Base-by-base conservation (phyloP, 2,329 filamentous ascomycete species). In the Fusarium keratoplasticum region DNA sequence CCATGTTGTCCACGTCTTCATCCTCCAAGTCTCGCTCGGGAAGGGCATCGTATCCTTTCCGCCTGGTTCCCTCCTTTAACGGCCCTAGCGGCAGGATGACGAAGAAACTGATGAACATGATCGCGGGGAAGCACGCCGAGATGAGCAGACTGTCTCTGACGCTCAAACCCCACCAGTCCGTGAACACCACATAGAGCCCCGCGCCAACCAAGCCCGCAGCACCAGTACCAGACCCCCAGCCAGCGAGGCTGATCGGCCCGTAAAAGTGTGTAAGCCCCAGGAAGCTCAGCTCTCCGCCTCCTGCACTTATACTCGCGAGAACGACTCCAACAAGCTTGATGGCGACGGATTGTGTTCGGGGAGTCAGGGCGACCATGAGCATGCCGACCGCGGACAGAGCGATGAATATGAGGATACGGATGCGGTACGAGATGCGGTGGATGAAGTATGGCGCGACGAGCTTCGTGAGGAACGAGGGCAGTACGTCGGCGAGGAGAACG, bases 391-490 rank as follows among this genome's bases (percentile, higher is more conserved):
- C 89, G 1, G 95, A 97, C 3, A 97, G 85, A 2, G 86, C 86
- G 70, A 93, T 94, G 81, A 98, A 94, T 60, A 92, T 82, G 54
- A 94, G 79, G 66, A 98, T 90, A 10, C 96, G 94, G 4, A 91
- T 78, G 25, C 88, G 86, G 83, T 98, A 98, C 0, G 96, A 93
- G 10, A 98, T 89, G 66, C 89, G 87, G 81, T 98, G 95, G 80
- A 98, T 98, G 78, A 97, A 96, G 87, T 98, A 98, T 1, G 96
- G 96, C 0, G 94, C 95, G 78, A 95, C 86, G 58, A 98, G 89
- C 82, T 98, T 98, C 60, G 93, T 94, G 64, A 94, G 82, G 83
- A 99, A 97, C 13, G 94, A 95, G 2, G 96, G 96, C 25, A 97
- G 87, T 64, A 98, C 95, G 82, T 98, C 95, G 81, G 95, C 95